Evolutionary conservation across 495 filamentous ascomycete genomes (phyloP).

Genomic region (Xylaria sp.): DNA sequence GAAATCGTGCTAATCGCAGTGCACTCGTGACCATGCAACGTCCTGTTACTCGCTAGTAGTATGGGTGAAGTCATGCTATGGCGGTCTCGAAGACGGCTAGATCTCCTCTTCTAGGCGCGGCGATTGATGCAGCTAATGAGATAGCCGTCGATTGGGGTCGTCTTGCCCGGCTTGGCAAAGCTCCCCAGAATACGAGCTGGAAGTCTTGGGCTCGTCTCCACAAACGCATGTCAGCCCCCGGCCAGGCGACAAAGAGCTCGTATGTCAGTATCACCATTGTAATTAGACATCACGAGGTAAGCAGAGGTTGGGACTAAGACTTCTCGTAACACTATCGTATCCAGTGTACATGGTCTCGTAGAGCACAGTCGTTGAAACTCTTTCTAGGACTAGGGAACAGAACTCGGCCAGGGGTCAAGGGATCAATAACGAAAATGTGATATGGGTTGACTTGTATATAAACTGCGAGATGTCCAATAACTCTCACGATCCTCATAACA

Average conservation of each 20-base stretch:
- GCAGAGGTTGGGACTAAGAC: slow-evolving; percentile 26
- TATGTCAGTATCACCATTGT: slow-evolving; percentile 27
- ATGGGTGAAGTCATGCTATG: background rate
- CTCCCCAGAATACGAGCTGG: slow-evolving; percentile 25
- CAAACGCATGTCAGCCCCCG: slow-evolving; percentile 12
- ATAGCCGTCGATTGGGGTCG: slow-evolving; percentile 6
- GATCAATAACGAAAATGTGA: background rate
- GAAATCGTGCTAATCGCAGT: background rate
- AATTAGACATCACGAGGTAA: slow-evolving; percentile 29
- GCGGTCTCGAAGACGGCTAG: background rate
- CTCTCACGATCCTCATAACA: slow-evolving; percentile 7
- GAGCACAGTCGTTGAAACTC: background rate
- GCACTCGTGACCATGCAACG: background rate
- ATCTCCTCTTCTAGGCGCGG: background rate
- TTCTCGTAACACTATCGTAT: background rate
- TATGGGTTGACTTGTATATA: slow-evolving; percentile 20
- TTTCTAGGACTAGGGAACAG: background rate
- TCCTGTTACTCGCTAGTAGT: background rate
- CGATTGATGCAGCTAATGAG: slow-evolving; percentile 11
- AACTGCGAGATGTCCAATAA: background rate
- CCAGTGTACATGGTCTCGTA: background rate
- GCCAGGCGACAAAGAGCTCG: slow-evolving; percentile 18
- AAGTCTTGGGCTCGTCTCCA: slow-evolving; percentile 15
- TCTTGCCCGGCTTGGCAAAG: slow-evolving; percentile 9
- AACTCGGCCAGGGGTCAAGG: background rate